Evolutionary conservation across 2,329 filamentous ascomycete genomes (phyloP).

Genomic region (Teratosphaeria zuluensis): DNA sequence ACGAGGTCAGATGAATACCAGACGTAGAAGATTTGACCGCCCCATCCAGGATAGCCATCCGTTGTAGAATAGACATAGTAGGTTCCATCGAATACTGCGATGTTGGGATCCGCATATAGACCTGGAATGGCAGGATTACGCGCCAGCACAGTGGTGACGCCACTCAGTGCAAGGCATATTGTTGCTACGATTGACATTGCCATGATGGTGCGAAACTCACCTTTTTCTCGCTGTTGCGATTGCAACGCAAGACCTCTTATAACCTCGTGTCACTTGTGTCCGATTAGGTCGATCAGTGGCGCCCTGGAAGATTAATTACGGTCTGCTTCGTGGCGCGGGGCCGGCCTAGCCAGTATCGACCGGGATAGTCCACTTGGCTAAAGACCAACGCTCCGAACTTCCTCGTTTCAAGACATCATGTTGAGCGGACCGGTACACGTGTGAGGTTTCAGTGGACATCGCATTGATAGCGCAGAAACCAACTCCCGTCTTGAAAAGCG

Average conservation of each 20-base stretch:
- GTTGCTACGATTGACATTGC: not conserved
- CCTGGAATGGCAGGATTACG: not conserved
- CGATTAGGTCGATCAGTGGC: not conserved
- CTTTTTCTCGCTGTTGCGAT: not conserved
- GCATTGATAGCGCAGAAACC: not conserved
- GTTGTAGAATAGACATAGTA: constrained; percentile 43
- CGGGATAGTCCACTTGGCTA: not conserved
- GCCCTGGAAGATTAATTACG: not conserved
- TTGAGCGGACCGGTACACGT: not conserved
- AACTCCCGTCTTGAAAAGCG: no score
- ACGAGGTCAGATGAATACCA: constrained; percentile 39
- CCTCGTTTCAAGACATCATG: not conserved
- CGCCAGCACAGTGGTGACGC: not conserved
- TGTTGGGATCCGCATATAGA: constrained; percentile 39
- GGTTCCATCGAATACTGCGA: constrained; percentile 33
- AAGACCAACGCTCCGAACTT: no score
- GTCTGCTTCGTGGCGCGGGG: not conserved
- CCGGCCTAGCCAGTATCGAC: not conserved
- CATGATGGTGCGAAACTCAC: not conserved
- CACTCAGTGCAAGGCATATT: not conserved
- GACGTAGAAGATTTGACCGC: constrained; percentile 38
- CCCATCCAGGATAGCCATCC: constrained; percentile 38
- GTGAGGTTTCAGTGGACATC: not conserved
- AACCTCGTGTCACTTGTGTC: no score
- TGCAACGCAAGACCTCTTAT: no score